Conservation (phyloP, 2,329 filamentous ascomycete genomes). For the Beauveria caledonica region DNA sequence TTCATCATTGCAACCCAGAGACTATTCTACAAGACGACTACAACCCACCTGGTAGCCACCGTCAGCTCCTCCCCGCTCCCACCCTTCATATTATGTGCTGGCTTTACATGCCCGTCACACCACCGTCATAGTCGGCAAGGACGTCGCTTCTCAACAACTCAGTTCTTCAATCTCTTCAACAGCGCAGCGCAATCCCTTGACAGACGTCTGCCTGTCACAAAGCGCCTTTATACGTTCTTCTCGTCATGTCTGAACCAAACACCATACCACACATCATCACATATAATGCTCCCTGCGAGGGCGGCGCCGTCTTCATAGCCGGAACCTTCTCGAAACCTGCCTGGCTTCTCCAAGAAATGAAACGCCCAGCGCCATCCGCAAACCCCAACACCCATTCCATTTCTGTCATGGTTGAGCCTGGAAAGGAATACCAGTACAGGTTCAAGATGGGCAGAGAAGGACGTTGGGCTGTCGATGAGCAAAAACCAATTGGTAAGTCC, state of each 20-base stretch:
- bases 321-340: slow-evolving; percentile 58
- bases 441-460: slow-evolving; percentile 59
- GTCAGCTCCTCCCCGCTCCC: background rate
- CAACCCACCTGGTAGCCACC: background rate
- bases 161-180: background rate
- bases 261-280: slow-evolving; percentile 1
- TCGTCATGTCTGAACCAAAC: background rate
- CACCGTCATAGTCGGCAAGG: background rate
- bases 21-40: too few relatives aligned
- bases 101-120: background rate
- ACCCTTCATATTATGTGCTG: background rate
- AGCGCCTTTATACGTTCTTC: background rate
- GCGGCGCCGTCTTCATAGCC: slow-evolving; percentile 61
- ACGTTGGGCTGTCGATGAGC: slow-evolving; percentile 64
- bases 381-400: slow-evolving; percentile 52
- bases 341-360: slow-evolving; percentile 64
- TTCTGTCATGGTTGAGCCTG: slow-evolving; percentile 44
- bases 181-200: background rate
- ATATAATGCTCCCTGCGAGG: slow-evolving; percentile 26
- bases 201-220: background rate
- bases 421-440: slow-evolving; percentile 64
- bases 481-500: slow-evolving; percentile 47
- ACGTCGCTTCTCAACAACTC: background rate
- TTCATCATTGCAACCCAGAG: background rate
- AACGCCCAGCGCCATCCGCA: slow-evolving; percentile 34